Evolutionary conservation across 306 rosid species (phyloP).

Genomic region (Prosopis cineraria): DNA sequence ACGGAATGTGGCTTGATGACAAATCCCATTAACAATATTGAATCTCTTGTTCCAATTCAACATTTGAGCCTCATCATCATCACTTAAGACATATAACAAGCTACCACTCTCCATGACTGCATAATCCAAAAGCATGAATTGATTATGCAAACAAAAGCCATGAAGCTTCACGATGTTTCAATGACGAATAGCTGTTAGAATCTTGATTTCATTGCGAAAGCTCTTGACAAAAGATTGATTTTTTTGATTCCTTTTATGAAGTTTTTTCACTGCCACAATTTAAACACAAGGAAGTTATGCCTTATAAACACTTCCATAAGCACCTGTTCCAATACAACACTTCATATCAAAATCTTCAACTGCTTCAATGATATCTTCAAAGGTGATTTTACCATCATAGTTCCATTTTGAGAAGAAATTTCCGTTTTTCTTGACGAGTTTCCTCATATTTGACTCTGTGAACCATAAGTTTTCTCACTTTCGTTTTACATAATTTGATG

Average conservation of each 20-base stretch:
- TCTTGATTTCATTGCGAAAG: neutral
- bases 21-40: neutral
- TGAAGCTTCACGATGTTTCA: too few species aligned
- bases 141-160: too few species aligned
- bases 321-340: neutral
- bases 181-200: neutral
- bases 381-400: neutral
- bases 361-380: constrained; percentile 2
- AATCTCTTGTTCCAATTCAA: neutral
- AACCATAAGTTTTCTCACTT: too few species aligned
- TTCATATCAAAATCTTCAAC: neutral
- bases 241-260: neutral
- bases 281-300: neutral
- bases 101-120: neutral
- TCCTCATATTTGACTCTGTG: too few species aligned
- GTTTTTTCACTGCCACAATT: neutral
- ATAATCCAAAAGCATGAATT: neutral
- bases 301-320: neutral
- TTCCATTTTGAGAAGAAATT: too few species aligned
- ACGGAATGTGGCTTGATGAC: too few species aligned
- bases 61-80: neutral
- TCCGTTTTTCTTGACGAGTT: too few species aligned
- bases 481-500: too few species aligned
- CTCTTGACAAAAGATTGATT: neutral
- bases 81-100: neutral